phyloP scores from a whole-genome alignment of 371 early-diverging fungal genomes.

The Mortierella sp. region DNA sequence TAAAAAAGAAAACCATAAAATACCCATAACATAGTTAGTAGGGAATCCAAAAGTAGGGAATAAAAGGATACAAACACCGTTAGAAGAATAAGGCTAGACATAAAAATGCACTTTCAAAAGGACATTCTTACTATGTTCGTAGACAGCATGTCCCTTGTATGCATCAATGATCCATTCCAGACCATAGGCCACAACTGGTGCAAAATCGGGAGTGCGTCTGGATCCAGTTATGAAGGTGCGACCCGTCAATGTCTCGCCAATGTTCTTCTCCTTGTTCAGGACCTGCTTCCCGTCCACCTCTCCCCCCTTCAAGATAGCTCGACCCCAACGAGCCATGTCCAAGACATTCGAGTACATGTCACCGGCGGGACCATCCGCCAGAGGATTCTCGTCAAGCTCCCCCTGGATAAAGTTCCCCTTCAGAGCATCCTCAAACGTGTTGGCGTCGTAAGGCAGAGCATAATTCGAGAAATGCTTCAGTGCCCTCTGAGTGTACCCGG shows the following conservation, averaged over 20 bases:
- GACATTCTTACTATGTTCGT: slow-evolving; percentile 20
- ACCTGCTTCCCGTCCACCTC: slow-evolving; percentile 28
- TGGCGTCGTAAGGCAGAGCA: background rate
- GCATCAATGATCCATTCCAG: slow-evolving; percentile 14
- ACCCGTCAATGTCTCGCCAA: slow-evolving; percentile 6
- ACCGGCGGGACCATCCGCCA: slow-evolving; percentile 29
- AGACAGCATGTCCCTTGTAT: slow-evolving; percentile 21
- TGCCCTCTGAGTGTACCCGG: slow-evolving; percentile 17
- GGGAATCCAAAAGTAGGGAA: background rate
- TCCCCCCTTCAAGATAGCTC: slow-evolving; percentile 13
- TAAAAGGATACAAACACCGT: background rate
- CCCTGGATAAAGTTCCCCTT: slow-evolving; percentile 9
- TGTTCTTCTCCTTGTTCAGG: slow-evolving; percentile 12
- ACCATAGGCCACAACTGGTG: background rate
- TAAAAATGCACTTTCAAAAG: background rate
- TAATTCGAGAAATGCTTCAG: slow-evolving; percentile 11
- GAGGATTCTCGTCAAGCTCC: slow-evolving; percentile 8
- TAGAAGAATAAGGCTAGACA: background rate
- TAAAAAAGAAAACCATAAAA: background rate
- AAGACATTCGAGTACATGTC: slow-evolving; percentile 24
- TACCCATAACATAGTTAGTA: background rate
- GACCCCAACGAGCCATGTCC: slow-evolving; percentile 11
- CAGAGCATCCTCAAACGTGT: slow-evolving; percentile 12
- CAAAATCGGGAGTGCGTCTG: background rate
- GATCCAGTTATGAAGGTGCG: background rate